Evolutionary conservation across 2,329 filamentous ascomycete species (phyloP).

Genomic region (Talaromyces sp.): DNA sequence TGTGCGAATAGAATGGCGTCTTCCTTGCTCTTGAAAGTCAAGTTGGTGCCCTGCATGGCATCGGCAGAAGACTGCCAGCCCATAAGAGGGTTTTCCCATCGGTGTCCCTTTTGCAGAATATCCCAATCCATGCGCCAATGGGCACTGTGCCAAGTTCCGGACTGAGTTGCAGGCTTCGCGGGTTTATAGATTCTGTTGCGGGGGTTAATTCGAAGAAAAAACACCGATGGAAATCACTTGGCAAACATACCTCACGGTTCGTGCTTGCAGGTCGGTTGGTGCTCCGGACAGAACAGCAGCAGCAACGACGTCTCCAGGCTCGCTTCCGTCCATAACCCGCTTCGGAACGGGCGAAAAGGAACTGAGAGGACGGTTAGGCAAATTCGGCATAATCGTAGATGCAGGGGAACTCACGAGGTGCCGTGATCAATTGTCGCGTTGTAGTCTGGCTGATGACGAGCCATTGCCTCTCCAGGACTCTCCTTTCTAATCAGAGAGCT

Average conservation of each 20-base stretch:
- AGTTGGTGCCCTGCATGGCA: conserved; percentile 86
- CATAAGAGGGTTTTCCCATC: conserved; percentile 98
- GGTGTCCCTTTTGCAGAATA: conserved; percentile 80
- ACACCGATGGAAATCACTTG: background rate
- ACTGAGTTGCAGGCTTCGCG: conserved; percentile 92
- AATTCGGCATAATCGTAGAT: conserved; percentile 5
- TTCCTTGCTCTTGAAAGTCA: conserved; percentile 89
- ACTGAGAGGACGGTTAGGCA: conserved; percentile 46
- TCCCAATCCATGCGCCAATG: conserved; percentile 99
- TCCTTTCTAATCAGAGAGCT: conserved; percentile 49
- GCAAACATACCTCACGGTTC: conserved; percentile 74
- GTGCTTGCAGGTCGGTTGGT: conserved; percentile 86
- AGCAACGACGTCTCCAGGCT: conserved; percentile 67
- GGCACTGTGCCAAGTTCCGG: conserved; percentile 75
- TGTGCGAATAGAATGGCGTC: conserved; percentile 92
- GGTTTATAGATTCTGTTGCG: conserved; percentile 77
- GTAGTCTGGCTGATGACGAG: conserved; percentile 74
- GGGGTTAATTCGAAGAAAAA: background rate
- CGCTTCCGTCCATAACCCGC: conserved; percentile 84
- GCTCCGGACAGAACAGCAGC: conserved; percentile 88
- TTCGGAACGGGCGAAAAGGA: conserved; percentile 88
- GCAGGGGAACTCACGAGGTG: conserved; percentile 65
- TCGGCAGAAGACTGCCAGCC: conserved; percentile 97
- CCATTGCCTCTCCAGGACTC: conserved; percentile 44
- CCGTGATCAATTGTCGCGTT: conserved; percentile 76